Conservation (phyloP, 805 yeast species). For the Cyberlindnera bimundalis region DNA sequence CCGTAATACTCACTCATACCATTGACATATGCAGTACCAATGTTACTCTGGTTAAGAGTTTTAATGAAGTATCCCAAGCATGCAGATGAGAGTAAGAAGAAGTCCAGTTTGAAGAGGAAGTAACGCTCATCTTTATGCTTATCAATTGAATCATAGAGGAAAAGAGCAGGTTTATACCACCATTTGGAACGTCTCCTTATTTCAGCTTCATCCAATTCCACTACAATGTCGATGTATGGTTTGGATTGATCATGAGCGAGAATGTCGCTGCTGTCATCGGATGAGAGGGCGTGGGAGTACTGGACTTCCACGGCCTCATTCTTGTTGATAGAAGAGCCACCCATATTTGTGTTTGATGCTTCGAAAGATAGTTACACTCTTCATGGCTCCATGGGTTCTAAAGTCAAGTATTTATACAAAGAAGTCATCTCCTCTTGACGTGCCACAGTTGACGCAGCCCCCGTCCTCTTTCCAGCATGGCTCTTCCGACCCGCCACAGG, state of each 20-base stretch:
- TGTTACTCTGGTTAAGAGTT: conserved; percentile 39
- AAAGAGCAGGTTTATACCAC: conserved; percentile 13
- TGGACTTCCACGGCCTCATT: not conserved
- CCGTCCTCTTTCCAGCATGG: too few relatives aligned
- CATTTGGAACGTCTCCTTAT: conserved; percentile 9
- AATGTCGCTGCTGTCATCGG: not conserved
- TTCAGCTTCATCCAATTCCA: conserved; percentile 13
- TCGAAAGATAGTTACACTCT: too few relatives aligned
- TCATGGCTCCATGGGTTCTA: too few relatives aligned
- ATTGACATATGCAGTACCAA: conserved; percentile 44
- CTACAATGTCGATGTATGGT: conserved; percentile 18
- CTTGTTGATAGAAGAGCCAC: not conserved
- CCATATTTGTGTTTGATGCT: too few relatives aligned
- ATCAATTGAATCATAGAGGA: conserved; percentile 32
- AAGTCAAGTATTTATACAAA: too few relatives aligned
- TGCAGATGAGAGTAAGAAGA: conserved; percentile 38
- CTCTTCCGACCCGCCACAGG: too few relatives aligned
- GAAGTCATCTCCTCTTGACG: too few relatives aligned
- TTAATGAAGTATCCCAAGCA: conserved; percentile 46
- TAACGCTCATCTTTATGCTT: conserved; percentile 35
- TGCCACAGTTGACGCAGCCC: conserved; percentile 1
- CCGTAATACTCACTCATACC: conserved; percentile 44
- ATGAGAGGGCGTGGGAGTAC: not conserved
- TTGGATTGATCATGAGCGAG: conserved; percentile 6
- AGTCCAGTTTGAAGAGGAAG: conserved; percentile 35